Conservation (phyloP, 2,329 filamentous ascomycete species). For the Curvularia hawaiiensis region DNA sequence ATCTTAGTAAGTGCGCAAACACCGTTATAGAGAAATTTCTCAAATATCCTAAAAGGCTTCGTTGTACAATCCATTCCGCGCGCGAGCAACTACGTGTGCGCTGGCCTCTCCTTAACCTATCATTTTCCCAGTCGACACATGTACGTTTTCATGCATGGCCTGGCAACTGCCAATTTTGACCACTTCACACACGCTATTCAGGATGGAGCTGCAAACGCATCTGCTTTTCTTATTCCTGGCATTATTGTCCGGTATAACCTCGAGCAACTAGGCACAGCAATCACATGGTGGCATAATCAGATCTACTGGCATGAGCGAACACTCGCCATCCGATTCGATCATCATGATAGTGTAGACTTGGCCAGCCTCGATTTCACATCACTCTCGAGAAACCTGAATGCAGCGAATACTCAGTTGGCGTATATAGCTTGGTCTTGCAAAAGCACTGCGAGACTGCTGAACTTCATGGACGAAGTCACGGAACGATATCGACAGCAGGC, state of each 20-base stretch:
- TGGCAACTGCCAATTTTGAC: conserved; percentile 5
- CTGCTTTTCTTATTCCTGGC: conserved; percentile 19
- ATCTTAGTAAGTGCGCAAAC: neutral
- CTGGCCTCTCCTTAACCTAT: conserved; percentile 25
- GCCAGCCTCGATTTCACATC: conserved; percentile 13
- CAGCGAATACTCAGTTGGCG: conserved; percentile 12
- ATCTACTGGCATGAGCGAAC: conserved; percentile 14
- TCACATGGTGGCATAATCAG: conserved; percentile 11
- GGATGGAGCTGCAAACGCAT: neutral
- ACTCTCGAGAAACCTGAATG: conserved; percentile 16
- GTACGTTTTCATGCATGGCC: conserved; percentile 25
- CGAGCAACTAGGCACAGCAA: neutral
- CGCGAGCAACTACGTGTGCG: neutral
- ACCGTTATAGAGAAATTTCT: neutral
- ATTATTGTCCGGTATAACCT: conserved; percentile 17
- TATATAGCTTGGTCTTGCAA: conserved; percentile 12
- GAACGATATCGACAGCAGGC: conserved; percentile 13
- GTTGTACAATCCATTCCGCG: conserved; percentile 14
- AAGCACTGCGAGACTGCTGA: conserved; percentile 9
- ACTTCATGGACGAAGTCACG: conserved; percentile 22
- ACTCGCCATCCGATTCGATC: conserved; percentile 15
- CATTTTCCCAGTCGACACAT: conserved; percentile 21
- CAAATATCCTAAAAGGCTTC: neutral
- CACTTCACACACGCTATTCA: neutral
- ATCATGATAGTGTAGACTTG: neutral